These are phyloP conservation scores for Eragrostis curvula DNA, from an alignment of 176 grass and related monocot genomes.

Conservation along the genomic window DNA sequence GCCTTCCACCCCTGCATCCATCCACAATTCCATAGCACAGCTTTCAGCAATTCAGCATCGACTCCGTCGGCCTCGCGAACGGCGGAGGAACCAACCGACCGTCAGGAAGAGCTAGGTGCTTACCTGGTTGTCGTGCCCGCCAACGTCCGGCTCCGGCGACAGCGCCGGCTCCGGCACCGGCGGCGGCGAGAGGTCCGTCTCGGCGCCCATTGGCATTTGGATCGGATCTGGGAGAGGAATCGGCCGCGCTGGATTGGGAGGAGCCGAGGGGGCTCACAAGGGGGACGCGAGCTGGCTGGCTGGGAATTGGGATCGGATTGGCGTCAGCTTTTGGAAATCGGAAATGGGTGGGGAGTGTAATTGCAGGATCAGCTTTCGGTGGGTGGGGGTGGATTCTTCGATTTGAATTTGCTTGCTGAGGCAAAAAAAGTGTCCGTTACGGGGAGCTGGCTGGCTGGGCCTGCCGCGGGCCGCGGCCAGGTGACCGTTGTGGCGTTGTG, in stretches of 20 bases:
- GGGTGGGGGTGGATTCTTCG: too few relatives aligned
- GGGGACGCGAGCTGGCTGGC: not conserved
- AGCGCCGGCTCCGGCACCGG: constrained; percentile 20
- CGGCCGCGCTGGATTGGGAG: constrained; percentile 5
- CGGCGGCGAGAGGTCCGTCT: not conserved
- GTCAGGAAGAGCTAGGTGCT: not conserved
- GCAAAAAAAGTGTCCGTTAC: too few relatives aligned
- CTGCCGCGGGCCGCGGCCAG: too few relatives aligned
- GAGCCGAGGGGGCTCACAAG: not conserved
- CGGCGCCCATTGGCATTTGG: constrained; percentile 26
- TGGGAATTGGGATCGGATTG: not conserved
- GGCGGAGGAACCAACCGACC: too few relatives aligned
- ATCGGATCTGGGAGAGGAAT: constrained; percentile 2
- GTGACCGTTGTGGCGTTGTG: too few relatives aligned
- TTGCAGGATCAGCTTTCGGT: not conserved
- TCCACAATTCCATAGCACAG: too few relatives aligned
- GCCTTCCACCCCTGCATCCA: constrained; percentile 36
- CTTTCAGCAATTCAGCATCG: not conserved
- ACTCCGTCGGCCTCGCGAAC: not conserved
- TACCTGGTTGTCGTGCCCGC: constrained; percentile 10
- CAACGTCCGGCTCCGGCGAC: constrained; percentile 30
- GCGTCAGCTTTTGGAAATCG: not conserved
- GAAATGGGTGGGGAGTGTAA: not conserved
- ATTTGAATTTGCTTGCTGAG: too few relatives aligned
- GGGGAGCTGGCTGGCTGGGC: too few relatives aligned